Conservation (phyloP, 2,329 filamentous ascomycete genomes). For the Colletotrichum tropicale region DNA sequence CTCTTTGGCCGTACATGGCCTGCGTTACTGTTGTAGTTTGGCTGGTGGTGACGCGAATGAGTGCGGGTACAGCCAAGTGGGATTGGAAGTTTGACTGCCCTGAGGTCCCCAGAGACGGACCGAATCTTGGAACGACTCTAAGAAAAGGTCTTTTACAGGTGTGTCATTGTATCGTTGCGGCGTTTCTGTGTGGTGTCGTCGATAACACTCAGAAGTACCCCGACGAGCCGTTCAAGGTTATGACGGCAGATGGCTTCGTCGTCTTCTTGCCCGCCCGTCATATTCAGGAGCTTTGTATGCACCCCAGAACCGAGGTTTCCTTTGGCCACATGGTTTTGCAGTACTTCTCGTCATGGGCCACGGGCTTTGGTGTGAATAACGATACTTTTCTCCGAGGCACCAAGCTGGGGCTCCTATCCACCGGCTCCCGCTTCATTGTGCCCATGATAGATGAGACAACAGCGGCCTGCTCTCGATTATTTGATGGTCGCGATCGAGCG, state of each 20-base stretch:
- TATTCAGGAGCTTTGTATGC: constrained; percentile 1
- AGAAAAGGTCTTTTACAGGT: background rate
- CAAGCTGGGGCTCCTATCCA: background rate
- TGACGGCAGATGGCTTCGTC: background rate
- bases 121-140: background rate
- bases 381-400: background rate
- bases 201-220: background rate
- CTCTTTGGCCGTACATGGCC: background rate
- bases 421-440: background rate
- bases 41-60: background rate
- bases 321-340: background rate
- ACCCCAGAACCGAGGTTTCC: background rate
- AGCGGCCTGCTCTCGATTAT: background rate
- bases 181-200: background rate
- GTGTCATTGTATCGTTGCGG: background rate
- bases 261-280: background rate
- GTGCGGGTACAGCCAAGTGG: background rate
- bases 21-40: background rate
- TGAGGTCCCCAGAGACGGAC: background rate
- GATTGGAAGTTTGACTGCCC: background rate
- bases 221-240: background rate
- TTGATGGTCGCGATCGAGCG: background rate
- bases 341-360: background rate
- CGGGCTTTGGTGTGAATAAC: background rate
- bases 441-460: background rate